Conservation (phyloP, 495 filamentous ascomycete genomes). For the Durotheca rogersii region DNA sequence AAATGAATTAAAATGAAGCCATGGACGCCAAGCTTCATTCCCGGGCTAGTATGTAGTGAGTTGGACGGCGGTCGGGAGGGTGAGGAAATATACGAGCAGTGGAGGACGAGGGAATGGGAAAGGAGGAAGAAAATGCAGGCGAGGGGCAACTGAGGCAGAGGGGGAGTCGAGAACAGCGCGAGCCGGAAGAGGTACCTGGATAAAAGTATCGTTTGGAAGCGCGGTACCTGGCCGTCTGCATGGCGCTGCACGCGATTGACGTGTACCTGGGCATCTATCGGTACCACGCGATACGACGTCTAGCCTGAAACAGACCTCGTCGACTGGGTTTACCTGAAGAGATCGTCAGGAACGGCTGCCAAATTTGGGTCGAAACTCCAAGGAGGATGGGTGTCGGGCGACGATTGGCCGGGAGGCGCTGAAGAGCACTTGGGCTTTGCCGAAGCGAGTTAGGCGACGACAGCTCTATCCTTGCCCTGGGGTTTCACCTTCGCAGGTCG, state of each 20-base stretch:
- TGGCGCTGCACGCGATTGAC: no score
- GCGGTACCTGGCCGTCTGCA: no score
- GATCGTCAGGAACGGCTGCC: slow-evolving; percentile 28
- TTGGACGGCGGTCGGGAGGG: slow-evolving; percentile 2
- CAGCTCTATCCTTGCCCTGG: no score
- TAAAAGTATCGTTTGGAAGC: neutral
- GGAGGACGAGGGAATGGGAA: neutral
- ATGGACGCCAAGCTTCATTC: slow-evolving; percentile 12
- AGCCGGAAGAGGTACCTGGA: no score
- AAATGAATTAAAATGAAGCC: slow-evolving; percentile 5
- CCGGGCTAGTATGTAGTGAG: slow-evolving; percentile 10
- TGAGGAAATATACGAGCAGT: neutral
- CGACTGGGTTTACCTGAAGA: slow-evolving; percentile 15
- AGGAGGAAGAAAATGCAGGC: neutral
- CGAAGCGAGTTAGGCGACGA: no score
- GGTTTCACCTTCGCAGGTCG: no score
- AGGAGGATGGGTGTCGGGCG: no score
- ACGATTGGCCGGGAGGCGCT: no score
- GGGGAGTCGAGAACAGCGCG: no score
- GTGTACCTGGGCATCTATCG: no score
- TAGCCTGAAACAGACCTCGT: slow-evolving; percentile 5
- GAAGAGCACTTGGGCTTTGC: no score
- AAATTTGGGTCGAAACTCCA: slow-evolving; percentile 5
- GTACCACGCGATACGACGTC: no score
- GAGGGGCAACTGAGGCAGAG: neutral